Base-by-base conservation (phyloP, 148 eudicot genomes). In the Mesembryanthemum crystallinum region DNA sequence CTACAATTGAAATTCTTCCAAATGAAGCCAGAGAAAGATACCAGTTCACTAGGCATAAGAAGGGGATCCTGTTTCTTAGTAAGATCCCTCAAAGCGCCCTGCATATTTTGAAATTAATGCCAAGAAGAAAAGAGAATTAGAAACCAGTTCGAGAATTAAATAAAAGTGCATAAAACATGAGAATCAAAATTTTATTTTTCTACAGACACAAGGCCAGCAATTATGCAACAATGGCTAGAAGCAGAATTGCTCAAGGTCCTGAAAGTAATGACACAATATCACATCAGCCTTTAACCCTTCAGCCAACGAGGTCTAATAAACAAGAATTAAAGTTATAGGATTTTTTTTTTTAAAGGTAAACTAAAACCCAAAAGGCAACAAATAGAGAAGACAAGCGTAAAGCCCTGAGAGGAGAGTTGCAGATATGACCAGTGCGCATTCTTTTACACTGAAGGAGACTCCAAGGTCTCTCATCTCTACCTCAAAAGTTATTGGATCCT, bases 21-120 rank as follows among this genome's bases (percentile, higher is more conserved):
- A 20, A 37, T 18, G 57, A 49, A 47, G 55, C 54, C 33, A 51
- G 15, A 51, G 62, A 39, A 35, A 45, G 23, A 27, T 81, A 81
- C 83, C 83, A 72, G 52, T 73, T 81, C 83, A 61, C 51, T 76
- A 25, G 83, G 73, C 74, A 81, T 60, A 25, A 35, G 55, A 67
- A 63, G 74, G 14, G 45, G 71, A 35, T 81, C 80, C 0, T 61
- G 80, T 81, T 75, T 88, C 88, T 86, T 86, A 5, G 89, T 69
- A 74, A 88, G 82, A 71, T 86, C 89, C 72, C 91, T 84, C 81
- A 88, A 76, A 69, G 78, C 75, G 27, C 92, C 88, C 92, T 88
- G 86, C 73, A 75, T 8, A 60, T 14, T 57, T 77, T 42, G 35
- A 73, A 7, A 73, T 65, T 8, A 12, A 43, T 29, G 43, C 67